Percentiles rank a stretch among this genome's conserved stretches.
Evolutionary conservation across 164 flowering plant genomes (phyloP).

Genomic region (Aristolochia californica): DNA sequence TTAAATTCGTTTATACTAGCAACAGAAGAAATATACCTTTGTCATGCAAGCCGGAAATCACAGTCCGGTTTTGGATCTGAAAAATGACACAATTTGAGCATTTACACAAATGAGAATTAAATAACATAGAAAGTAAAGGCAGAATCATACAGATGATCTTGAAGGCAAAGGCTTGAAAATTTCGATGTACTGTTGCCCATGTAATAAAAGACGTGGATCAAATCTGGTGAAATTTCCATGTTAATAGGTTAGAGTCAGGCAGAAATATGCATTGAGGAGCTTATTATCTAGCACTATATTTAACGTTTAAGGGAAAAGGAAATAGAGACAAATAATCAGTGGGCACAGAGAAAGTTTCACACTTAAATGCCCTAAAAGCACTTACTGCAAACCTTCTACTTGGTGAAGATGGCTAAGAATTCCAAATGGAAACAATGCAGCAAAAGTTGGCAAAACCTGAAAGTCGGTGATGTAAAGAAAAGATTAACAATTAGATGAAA

Average conservation of each 20-base stretch:
- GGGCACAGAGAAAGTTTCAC: no score
- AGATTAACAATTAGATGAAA: background rate
- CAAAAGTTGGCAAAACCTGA: slow-evolving; percentile 94
- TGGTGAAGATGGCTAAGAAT: slow-evolving; percentile 6
- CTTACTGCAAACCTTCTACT: slow-evolving; percentile 70
- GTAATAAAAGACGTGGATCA: slow-evolving; percentile 75
- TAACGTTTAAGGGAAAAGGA: no score
- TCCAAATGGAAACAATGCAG: slow-evolving; percentile 36
- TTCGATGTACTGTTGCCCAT: slow-evolving; percentile 89
- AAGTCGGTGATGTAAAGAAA: background rate
- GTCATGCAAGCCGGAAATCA: slow-evolving; percentile 76
- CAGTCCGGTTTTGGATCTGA: slow-evolving; percentile 58
- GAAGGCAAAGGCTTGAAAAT: slow-evolving; percentile 76
- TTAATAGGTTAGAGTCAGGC: no score
- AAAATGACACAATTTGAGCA: background rate
- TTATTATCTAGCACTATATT: no score
- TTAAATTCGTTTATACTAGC: no score
- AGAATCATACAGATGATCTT: slow-evolving; percentile 53
- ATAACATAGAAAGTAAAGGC: background rate
- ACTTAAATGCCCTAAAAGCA: background rate
- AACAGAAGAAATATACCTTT: slow-evolving; percentile 44
- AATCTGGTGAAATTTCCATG: slow-evolving; percentile 35
- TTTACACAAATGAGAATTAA: background rate
- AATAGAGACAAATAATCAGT: no score
- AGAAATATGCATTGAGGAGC: no score